A percentile compares a stretch with the other conserved stretches of the same genome.
phyloP scores from a whole-genome alignment of 164 flowering plant species.

The Liquidambar formosana region DNA sequence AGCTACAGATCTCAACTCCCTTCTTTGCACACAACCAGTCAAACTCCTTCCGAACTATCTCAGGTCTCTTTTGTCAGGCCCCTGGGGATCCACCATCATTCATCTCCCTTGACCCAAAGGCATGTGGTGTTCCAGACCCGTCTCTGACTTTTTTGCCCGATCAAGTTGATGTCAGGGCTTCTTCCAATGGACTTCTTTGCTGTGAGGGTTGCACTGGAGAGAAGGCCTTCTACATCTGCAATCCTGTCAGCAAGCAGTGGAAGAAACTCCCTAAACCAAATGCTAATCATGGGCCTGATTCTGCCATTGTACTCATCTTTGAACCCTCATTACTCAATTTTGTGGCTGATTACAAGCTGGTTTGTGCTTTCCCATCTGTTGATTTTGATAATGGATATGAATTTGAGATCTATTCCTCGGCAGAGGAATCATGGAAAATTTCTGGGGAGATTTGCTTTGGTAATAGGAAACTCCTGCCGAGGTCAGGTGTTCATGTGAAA shows the following conservation, averaged over 20 bases:
- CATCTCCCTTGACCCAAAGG: slow-evolving; percentile 33
- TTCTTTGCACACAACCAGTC: slow-evolving; percentile 58
- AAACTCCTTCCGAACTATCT: slow-evolving; percentile 17
- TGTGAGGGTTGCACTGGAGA: slow-evolving; percentile 37
- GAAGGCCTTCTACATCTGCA: slow-evolving; percentile 50
- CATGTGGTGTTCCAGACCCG: slow-evolving; percentile 56
- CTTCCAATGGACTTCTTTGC: slow-evolving; percentile 52
- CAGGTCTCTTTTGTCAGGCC: slow-evolving; percentile 41
- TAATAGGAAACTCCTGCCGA: slow-evolving; percentile 9
- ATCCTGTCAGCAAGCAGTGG: slow-evolving; percentile 54
- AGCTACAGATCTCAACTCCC: slow-evolving; percentile 34
- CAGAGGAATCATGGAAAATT: slow-evolving; percentile 36
- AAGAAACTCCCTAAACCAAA: slow-evolving; percentile 44
- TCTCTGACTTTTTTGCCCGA: slow-evolving; percentile 43
- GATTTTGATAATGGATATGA: slow-evolving; percentile 49
- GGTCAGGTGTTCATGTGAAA: slow-evolving; percentile 36
- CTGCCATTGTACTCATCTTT: slow-evolving; percentile 44
- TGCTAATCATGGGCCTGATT: slow-evolving; percentile 41
- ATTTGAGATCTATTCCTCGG: slow-evolving; percentile 55
- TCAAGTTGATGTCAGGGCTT: slow-evolving; percentile 39
- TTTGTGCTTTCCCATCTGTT: slow-evolving; percentile 44
- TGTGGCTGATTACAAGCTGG: slow-evolving; percentile 48
- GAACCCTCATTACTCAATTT: slow-evolving; percentile 51
- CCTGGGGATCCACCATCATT: slow-evolving; percentile 23
- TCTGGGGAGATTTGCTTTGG: slow-evolving; percentile 48